Percentiles rank a stretch among this genome's conserved stretches.
Evolutionary conservation across 2,329 filamentous ascomycete genomes (phyloP).

Genomic region (Fusarium praegraminearum): DNA sequence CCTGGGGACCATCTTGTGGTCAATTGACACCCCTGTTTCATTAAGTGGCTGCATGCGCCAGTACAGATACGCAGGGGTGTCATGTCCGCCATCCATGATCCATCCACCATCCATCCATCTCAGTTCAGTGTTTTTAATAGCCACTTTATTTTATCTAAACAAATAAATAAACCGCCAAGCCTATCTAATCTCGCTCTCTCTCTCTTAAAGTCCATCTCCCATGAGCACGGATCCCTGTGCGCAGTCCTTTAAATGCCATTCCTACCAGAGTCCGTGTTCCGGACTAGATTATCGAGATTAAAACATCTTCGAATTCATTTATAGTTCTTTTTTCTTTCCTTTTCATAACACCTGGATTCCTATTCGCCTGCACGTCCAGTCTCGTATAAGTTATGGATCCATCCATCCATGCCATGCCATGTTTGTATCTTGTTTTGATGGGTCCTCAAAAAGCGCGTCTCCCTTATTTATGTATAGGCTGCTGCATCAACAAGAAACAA

Average conservation of each 20-base stretch:
- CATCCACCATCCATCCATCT: slow-evolving; percentile 44
- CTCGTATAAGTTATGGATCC: slow-evolving; percentile 30
- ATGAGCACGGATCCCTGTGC: slow-evolving; percentile 31
- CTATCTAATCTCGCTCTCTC: slow-evolving; percentile 35
- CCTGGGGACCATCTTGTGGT: slow-evolving; percentile 41
- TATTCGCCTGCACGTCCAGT: slow-evolving; percentile 8
- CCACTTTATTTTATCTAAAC: slow-evolving; percentile 24
- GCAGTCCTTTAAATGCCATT: slow-evolving; percentile 29
- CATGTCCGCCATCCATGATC: slow-evolving; percentile 46
- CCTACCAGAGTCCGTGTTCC: slow-evolving; percentile 37
- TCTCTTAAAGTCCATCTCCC: slow-evolving; percentile 34
- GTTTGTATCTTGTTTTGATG: slow-evolving; percentile 39
- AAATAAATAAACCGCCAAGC: slow-evolving; percentile 43
- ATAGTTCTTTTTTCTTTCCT: background rate
- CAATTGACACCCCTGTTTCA: slow-evolving; percentile 47
- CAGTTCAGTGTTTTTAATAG: slow-evolving; percentile 41
- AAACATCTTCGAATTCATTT: slow-evolving; percentile 6
- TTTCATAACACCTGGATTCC: background rate
- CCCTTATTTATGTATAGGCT: slow-evolving; percentile 19
- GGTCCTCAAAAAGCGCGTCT: slow-evolving; percentile 34
- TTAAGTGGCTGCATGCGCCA: slow-evolving; percentile 50
- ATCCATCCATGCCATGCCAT: slow-evolving; percentile 19
- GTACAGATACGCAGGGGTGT: slow-evolving; percentile 44
- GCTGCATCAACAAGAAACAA: slow-evolving; percentile 39
- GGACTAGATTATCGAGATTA: slow-evolving; percentile 27